Evolutionary conservation across 352 stramenopile genomes (phyloP).

Genomic region (Pythium utonaiense): DNA sequence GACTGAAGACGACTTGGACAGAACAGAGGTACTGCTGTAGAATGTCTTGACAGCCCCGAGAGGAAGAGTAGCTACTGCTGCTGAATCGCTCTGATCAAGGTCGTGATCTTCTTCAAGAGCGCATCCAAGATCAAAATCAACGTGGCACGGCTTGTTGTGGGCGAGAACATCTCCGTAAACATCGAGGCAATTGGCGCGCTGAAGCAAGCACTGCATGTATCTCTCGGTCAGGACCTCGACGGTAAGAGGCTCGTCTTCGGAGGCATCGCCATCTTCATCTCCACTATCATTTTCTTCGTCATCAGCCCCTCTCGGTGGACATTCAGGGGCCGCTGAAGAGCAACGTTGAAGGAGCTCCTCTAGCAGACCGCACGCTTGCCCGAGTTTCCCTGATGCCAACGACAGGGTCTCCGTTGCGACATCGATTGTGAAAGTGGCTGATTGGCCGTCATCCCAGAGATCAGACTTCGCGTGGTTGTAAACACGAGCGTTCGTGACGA

Average conservation of each 20-base stretch:
- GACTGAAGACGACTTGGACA: slow-evolving; percentile 40
- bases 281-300: slow-evolving; percentile 1
- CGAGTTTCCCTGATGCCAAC: slow-evolving; percentile 54
- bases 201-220: slow-evolving; percentile 44
- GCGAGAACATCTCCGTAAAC: slow-evolving; percentile 53
- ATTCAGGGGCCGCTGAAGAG: neutral
- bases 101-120: slow-evolving; percentile 42
- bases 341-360: slow-evolving; percentile 9
- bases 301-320: neutral
- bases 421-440: slow-evolving; percentile 35
- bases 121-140: slow-evolving; percentile 53
- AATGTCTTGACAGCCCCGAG: neutral
- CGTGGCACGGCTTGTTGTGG: slow-evolving; percentile 31
- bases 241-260: neutral
- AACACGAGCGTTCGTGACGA: slow-evolving; percentile 51
- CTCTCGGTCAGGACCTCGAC: slow-evolving; percentile 3
- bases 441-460: slow-evolving; percentile 34
- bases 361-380: slow-evolving; percentile 32
- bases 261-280: neutral
- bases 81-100: slow-evolving; percentile 17
- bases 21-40: slow-evolving; percentile 8
- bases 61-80: slow-evolving; percentile 2
- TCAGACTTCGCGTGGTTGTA: slow-evolving; percentile 30
- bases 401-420: slow-evolving; percentile 61
- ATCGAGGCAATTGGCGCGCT: slow-evolving; percentile 47